Evolutionary conservation across 352 stramenopile genomes (phyloP), one percentile per base, ranked within the genome.

Genomic region (Nothophytophthora sp.): DNA sequence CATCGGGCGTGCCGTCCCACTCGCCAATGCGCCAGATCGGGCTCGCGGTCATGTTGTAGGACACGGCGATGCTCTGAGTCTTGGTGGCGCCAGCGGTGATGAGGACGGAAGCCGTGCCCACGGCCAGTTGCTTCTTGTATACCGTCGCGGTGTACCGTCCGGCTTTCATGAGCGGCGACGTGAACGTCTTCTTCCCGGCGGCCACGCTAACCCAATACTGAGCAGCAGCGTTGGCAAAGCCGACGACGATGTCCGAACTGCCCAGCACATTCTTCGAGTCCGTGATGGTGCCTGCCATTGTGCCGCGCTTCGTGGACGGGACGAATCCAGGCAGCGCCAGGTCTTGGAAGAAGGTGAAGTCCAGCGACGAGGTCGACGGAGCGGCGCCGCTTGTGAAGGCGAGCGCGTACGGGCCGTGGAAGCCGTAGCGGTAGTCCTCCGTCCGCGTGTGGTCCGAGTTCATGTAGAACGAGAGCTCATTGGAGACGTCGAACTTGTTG

Each of bases 401-500:
- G 3, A 82, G 48, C 9, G 72, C 62, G 46, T 79, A 82, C 7
- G 70, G 70, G 2, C 70, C 70, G 49, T 81, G 70, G 52, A 81
- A 78, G 24, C 70, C 70, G 37, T 70, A 78, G 24, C 70, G 70
- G 50, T 81, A 81, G 36, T 71, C 67, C 25, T 81, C 70, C 0
- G 51, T 81, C n/a, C 67, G 67, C 18, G 70, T 81, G 46, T 81
- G 70, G 42, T 81, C 70, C 57, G 70, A 81, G 48, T 78, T 73
- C 70, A 81, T 77, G 57, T 81, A 81, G 49, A 81, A 78, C 43
- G 63, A 67, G 23, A 81, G 60, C 39, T 81, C 70, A 27, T 81
- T 81, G 1, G 64, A 63, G 5, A 59, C 61, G 27, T 62, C 59
- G 36, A 70, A 66, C 48, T 81, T 66, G 60, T 81, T 77, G 55